These are phyloP conservation scores for Fraxinus dipetala DNA, from an alignment of 305 asterid genomes.

Conservation along the genomic window DNA sequence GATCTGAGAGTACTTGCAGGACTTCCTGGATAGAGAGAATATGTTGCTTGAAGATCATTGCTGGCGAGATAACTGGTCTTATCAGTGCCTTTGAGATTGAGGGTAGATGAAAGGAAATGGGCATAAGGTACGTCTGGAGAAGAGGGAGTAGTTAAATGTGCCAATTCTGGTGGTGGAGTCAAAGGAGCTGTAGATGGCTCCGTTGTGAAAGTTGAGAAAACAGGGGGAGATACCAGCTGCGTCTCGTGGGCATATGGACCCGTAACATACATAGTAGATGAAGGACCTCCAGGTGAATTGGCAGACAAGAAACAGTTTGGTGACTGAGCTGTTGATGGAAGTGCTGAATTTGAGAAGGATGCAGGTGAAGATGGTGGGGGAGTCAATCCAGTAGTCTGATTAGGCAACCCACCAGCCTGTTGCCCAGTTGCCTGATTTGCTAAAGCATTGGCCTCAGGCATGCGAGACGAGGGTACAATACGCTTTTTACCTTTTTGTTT, in stretches of 20 bases:
- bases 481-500: slow-evolving; percentile 87
- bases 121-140: slow-evolving; percentile 99
- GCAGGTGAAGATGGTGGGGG: slow-evolving; percentile 99
- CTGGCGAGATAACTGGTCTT: slow-evolving; percentile 36
- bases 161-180: slow-evolving; percentile 95
- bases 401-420: slow-evolving; percentile 64
- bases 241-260: slow-evolving; percentile 97
- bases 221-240: slow-evolving; percentile 95
- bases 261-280: slow-evolving; percentile 78
- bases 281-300: slow-evolving; percentile 77
- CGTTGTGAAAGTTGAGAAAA: slow-evolving; percentile 89
- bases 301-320: slow-evolving; percentile 82
- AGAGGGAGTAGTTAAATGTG: slow-evolving; percentile 94
- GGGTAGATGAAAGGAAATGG: slow-evolving; percentile 77
- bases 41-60: slow-evolving; percentile 68
- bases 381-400: slow-evolving; percentile 54
- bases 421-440: slow-evolving; percentile 66
- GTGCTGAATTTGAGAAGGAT: slow-evolving; percentile 81
- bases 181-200: slow-evolving; percentile 97
- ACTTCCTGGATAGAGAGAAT: slow-evolving; percentile 75
- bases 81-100: slow-evolving; percentile 38
- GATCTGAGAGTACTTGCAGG: slow-evolving; percentile 76
- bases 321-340: slow-evolving; percentile 89
- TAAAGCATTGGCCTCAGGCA: slow-evolving; percentile 55
- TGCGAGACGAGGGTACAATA: slow-evolving; percentile 82